These are phyloP conservation scores for Periconia sp. DNA, from an alignment of 2,329 filamentous ascomycete species.

Conservation along the genomic window DNA sequence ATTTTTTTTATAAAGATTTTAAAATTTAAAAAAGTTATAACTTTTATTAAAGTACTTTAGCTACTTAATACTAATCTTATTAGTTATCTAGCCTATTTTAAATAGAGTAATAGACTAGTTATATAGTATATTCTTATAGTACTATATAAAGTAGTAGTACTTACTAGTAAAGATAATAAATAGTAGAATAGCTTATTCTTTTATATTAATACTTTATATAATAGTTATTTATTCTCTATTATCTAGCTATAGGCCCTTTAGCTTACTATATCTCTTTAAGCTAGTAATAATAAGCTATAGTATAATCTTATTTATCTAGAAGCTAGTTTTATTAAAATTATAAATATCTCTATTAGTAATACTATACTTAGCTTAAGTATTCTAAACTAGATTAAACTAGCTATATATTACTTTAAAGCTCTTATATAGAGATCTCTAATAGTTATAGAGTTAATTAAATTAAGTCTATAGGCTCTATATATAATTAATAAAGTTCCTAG, in stretches of 20 bases:
- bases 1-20: constrained; percentile 5
- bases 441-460: constrained; percentile 8
- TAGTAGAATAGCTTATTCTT: constrained; percentile 4
- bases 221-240: constrained; percentile 7
- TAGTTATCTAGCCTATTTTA: constrained; percentile 40
- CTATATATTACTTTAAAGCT: background rate
- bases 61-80: constrained; percentile 40
- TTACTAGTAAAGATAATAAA: constrained; percentile 10
- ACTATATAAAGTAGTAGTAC: constrained; percentile 2
- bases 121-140: constrained; percentile 8
- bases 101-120: constrained; percentile 18
- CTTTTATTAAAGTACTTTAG: constrained; percentile 39
- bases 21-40: constrained; percentile 5
- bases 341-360: constrained; percentile 10
- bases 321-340: constrained; percentile 14
- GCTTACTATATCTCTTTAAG: background rate
- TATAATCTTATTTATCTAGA: constrained; percentile 7
- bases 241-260: constrained; percentile 1
- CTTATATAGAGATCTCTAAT: constrained; percentile 6
- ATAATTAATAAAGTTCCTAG: constrained; percentile 6
- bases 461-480: constrained; percentile 4
- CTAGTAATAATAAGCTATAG: constrained; percentile 6
- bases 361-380: constrained; percentile 4
- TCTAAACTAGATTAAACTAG: constrained; percentile 9
- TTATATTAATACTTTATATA: constrained; percentile 8